Conservation (phyloP, 2,329 filamentous ascomycete genomes). For the Pseudomassariella vexata region DNA sequence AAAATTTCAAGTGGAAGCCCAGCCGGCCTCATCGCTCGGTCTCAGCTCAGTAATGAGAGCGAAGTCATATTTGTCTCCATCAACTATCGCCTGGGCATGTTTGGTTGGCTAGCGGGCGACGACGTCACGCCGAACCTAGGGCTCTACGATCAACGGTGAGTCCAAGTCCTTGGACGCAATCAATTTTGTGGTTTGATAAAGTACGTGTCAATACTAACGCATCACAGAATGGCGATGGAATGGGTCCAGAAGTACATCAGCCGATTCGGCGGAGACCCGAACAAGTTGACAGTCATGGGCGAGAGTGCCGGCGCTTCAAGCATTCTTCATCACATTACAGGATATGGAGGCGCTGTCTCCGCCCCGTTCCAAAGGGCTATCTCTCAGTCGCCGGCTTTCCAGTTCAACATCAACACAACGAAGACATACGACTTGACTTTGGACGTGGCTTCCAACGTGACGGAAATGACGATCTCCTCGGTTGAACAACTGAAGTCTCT, state of each 20-base stretch:
- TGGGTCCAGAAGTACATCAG: conserved; percentile 44
- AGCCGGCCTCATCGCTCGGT: conserved; percentile 14
- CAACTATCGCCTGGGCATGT: conserved; percentile 19
- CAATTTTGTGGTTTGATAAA: too few species aligned
- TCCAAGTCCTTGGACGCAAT: too few species aligned
- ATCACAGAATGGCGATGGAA: conserved; percentile 39
- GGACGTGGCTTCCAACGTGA: conserved; percentile 5
- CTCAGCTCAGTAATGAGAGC: conserved; percentile 6
- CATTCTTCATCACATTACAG: conserved; percentile 43
- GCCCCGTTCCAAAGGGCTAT: conserved; percentile 15
- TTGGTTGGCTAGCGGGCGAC: conserved; percentile 16
- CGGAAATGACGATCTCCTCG: conserved; percentile 5
- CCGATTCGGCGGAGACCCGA: conserved; percentile 34
- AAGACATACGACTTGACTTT: conserved; percentile 10
- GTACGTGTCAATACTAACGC: too few species aligned
- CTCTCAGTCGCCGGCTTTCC: conserved; percentile 16
- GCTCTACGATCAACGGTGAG: too few species aligned
- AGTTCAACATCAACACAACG: conserved; percentile 14
- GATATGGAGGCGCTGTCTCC: conserved; percentile 29
- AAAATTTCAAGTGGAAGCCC: conserved; percentile 14
- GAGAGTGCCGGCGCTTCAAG: conserved; percentile 44
- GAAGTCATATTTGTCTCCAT: conserved; percentile 16
- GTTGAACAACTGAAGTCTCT: conserved; percentile 2
- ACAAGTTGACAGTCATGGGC: conserved; percentile 34
- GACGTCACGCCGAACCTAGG: conserved; percentile 37